Percentiles rank a stretch among this genome's conserved stretches.
phyloP scores from a whole-genome alignment of 108 stramenopile species.

The Nitzschia inconspicua region DNA sequence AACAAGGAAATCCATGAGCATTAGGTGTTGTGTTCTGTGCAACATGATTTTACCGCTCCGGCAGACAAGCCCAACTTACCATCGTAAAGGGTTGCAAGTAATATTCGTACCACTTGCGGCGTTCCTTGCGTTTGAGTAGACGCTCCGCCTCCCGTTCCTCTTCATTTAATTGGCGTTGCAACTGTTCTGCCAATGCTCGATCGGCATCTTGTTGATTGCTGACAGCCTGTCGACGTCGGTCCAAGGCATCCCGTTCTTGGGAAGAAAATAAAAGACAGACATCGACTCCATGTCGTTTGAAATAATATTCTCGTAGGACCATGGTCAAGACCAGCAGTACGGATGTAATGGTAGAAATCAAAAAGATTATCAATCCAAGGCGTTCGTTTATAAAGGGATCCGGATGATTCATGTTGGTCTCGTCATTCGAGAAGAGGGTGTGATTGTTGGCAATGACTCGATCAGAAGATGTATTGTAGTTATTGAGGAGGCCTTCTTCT shows the following conservation, averaged over 20 bases:
- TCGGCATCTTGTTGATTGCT: conserved; percentile 2
- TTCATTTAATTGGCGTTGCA: conserved; percentile 19
- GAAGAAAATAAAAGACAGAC: background rate
- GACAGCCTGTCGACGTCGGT: background rate
- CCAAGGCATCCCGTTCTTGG: background rate
- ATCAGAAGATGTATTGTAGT: too few species aligned
- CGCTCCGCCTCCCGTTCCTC: conserved; percentile 22
- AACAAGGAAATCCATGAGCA: background rate
- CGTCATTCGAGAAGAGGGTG: too few species aligned
- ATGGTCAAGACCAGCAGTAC: background rate
- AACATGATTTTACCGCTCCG: background rate
- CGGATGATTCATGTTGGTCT: too few species aligned
- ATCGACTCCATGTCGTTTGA: conserved; percentile 4
- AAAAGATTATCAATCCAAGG: too few species aligned
- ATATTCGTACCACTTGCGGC: conserved; percentile 32
- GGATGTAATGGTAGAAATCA: too few species aligned
- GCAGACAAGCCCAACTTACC: conserved; percentile 20
- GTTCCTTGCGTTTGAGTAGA: conserved; percentile 28
- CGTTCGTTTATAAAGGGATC: too few species aligned
- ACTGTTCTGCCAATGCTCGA: conserved; percentile 15
- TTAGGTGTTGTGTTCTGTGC: background rate
- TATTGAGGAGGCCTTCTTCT: too few species aligned
- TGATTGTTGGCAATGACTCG: too few species aligned
- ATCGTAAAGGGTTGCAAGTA: conserved; percentile 34
- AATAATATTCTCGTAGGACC: conserved; percentile 9